These are phyloP conservation scores for Rhododendron vialii DNA, from an alignment of 148 eudicot genomes.

Conservation along the genomic window DNA sequence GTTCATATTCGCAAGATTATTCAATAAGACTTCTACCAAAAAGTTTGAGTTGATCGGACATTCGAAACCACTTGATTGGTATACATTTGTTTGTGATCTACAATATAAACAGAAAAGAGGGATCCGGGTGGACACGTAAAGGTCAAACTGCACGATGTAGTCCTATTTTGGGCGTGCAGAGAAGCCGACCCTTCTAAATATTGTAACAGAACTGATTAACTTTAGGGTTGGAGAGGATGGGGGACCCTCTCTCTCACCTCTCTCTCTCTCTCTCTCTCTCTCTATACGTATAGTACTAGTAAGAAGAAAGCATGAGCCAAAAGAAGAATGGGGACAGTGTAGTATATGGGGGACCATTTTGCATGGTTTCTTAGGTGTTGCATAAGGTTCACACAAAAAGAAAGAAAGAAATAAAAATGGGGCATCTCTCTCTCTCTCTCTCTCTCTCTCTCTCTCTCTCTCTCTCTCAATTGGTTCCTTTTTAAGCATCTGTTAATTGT, in stretches of 20 bases:
- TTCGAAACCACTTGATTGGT: not conserved
- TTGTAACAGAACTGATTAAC: slow-evolving; percentile 27
- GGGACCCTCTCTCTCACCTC: slow-evolving; percentile 1
- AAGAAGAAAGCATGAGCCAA: slow-evolving; percentile 10
- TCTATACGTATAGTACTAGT: not conserved
- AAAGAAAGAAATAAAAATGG: not conserved
- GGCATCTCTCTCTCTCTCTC: not conserved
- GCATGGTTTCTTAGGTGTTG: slow-evolving; percentile 14
- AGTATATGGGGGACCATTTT: slow-evolving; percentile 13
- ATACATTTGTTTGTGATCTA: not conserved
- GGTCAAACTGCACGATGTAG: not conserved
- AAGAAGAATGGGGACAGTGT: slow-evolving; percentile 6
- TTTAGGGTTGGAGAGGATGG: slow-evolving; percentile 16
- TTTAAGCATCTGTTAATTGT: slow-evolving; percentile 11
- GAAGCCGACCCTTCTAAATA: not conserved
- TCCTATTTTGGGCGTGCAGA: not conserved
- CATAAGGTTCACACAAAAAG: slow-evolving; percentile 14
- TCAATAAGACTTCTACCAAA: not conserved
- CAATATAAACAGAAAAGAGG: not conserved
- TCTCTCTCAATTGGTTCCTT: not conserved
- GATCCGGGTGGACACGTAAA: not conserved
- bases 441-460: not conserved
- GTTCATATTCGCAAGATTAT: not conserved
- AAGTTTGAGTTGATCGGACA: not conserved
- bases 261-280: not conserved